Evolutionary conservation across 495 filamentous ascomycete species (phyloP).

Genomic region (Talaromyces borbonicus): DNA sequence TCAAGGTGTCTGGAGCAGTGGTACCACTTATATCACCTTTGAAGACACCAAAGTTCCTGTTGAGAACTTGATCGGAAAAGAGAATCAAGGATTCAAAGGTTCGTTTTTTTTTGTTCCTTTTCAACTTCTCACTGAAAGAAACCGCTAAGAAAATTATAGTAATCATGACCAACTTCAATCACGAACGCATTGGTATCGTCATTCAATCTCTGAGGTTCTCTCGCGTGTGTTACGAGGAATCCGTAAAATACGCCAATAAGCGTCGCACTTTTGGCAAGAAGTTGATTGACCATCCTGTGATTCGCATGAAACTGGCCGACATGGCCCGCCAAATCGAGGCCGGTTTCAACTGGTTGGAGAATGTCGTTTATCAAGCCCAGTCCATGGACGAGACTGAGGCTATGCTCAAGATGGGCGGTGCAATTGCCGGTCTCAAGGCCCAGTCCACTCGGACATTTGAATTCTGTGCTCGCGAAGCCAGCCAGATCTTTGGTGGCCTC

Average conservation of each 20-base stretch:
- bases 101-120: neutral
- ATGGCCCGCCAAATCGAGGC: constrained; percentile 98
- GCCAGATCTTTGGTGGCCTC: constrained; percentile 93
- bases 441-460: constrained; percentile 90
- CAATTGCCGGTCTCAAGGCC: constrained; percentile 90
- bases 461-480: constrained; percentile 93
- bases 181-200: constrained; percentile 96
- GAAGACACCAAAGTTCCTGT: constrained; percentile 98
- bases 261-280: constrained; percentile 91
- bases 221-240: constrained; percentile 94
- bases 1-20: constrained; percentile 90
- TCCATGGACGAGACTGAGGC: constrained; percentile 91
- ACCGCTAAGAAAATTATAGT: constrained; percentile 31
- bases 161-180: constrained; percentile 99
- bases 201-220: constrained; percentile 95
- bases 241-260: constrained; percentile 93
- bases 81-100: constrained; percentile 96
- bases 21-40: constrained; percentile 94
- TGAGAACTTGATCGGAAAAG: constrained; percentile 93
- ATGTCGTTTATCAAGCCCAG: constrained; percentile 83
- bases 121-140: neutral
- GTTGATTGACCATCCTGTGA: constrained; percentile 93
- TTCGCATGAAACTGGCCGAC: constrained; percentile 92
- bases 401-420: constrained; percentile 89
- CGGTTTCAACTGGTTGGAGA: constrained; percentile 95